A percentile compares a stretch with the other conserved stretches of the same genome.
These are phyloP conservation scores for Anisogramma anomala DNA, from an alignment of 2,329 filamentous ascomycete genomes.

Conservation along the genomic window DNA sequence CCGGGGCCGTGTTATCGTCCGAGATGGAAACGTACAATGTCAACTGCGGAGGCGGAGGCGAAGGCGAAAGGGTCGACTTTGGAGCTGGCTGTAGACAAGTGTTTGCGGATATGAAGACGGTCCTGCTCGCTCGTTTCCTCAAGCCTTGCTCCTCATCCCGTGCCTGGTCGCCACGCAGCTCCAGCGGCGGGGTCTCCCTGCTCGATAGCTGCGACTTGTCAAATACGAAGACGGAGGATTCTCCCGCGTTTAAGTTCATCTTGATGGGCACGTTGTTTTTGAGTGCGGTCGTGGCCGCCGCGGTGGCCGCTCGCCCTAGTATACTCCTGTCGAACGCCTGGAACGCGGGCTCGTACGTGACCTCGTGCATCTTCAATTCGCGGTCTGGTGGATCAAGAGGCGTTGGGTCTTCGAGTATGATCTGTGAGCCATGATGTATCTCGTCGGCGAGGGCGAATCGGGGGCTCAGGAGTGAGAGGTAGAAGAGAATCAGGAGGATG, in stretches of 20 bases:
- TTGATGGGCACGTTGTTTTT: constrained; percentile 53
- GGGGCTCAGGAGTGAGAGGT: constrained; percentile 46
- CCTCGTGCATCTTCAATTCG: constrained; percentile 18
- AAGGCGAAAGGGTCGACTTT: constrained; percentile 31
- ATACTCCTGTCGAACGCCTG: constrained; percentile 48
- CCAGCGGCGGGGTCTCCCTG: constrained; percentile 16
- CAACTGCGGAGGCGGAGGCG: constrained; percentile 54
- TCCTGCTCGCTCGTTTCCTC: constrained; percentile 23
- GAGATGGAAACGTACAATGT: constrained; percentile 65
- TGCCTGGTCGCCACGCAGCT: constrained; percentile 6
- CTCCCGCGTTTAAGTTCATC: constrained; percentile 51
- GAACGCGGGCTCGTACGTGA: constrained; percentile 49
- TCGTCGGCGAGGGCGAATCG: constrained; percentile 54
- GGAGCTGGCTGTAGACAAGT: constrained; percentile 67
- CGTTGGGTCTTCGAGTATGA: constrained; percentile 17
- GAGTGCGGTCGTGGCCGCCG: constrained; percentile 35
- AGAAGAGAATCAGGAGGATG: constrained; percentile 47
- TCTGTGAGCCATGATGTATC: constrained; percentile 18
- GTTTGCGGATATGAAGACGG: constrained; percentile 73
- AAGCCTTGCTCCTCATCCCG: constrained; percentile 13
- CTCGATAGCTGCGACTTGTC: constrained; percentile 42
- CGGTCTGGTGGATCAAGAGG: constrained; percentile 11
- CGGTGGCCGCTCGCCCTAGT: constrained; percentile 42
- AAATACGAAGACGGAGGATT: constrained; percentile 53
- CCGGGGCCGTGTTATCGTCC: constrained; percentile 51